These are phyloP conservation scores for Suillus spraguei DNA, from an alignment of 768 basidiomycete genomes.

Conservation along the genomic window DNA sequence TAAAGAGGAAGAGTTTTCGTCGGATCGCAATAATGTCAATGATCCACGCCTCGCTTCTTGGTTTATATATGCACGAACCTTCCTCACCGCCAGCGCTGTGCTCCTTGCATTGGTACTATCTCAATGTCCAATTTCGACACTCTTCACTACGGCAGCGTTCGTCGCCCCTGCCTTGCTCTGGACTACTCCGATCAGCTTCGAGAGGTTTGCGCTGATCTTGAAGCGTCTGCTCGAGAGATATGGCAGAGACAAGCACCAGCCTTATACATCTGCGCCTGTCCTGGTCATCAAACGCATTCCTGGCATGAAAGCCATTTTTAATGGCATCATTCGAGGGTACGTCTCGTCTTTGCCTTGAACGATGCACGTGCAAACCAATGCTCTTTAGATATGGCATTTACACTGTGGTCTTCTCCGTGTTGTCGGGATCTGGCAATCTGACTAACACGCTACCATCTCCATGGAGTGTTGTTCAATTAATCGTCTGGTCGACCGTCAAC, in stretches of 20 bases:
- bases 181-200: background rate
- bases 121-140: background rate
- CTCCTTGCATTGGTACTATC: background rate
- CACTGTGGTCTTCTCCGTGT: background rate
- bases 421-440: background rate
- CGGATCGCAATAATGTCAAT: background rate
- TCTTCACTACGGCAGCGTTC: background rate
- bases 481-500: background rate
- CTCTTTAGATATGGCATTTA: background rate
- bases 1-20: background rate
- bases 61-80: background rate
- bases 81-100: background rate
- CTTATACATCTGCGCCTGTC: background rate
- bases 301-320: background rate
- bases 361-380: background rate
- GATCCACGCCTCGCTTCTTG: background rate
- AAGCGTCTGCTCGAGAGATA: background rate
- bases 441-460: background rate
- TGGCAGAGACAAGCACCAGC: background rate
- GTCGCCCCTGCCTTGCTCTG: background rate
- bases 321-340: slow-evolving; percentile 1
- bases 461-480: background rate
- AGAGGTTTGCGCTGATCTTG: background rate
- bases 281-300: background rate
- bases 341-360: background rate